Evolutionary conservation across 2,329 filamentous ascomycete species (phyloP).

Genomic region (Neofusicoccum sp.): DNA sequence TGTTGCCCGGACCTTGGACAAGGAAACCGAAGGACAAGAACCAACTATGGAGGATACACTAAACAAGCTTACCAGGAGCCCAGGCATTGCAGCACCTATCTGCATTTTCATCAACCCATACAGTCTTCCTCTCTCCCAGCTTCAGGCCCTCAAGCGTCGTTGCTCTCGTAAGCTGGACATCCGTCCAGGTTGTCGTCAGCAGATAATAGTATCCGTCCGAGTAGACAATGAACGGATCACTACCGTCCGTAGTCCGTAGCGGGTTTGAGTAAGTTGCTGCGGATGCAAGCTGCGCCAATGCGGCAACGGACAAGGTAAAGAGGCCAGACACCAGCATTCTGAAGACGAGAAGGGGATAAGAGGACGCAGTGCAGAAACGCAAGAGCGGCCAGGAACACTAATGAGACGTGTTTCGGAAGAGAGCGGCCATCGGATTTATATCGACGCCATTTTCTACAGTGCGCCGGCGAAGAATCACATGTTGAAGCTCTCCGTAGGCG

Average conservation of each 20-base stretch:
- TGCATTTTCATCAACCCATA: slow-evolving; percentile 50
- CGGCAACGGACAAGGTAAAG: neutral
- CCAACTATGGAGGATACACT: neutral
- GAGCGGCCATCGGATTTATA: too few relatives aligned
- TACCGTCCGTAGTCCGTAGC: slow-evolving; percentile 49
- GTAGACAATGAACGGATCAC: slow-evolving; percentile 55
- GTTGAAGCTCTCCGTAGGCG: too few relatives aligned
- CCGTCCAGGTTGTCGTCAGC: slow-evolving; percentile 55
- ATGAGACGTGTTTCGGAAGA: neutral
- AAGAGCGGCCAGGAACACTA: neutral
- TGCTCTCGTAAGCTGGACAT: slow-evolving; percentile 54
- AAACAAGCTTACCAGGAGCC: slow-evolving; percentile 36
- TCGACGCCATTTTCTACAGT: too few relatives aligned
- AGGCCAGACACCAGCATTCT: neutral
- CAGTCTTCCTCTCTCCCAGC: slow-evolving; percentile 49
- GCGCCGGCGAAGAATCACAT: too few relatives aligned
- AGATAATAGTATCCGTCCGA: slow-evolving; percentile 57
- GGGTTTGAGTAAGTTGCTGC: slow-evolving; percentile 52
- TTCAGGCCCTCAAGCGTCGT: slow-evolving; percentile 57
- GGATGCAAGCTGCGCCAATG: neutral
- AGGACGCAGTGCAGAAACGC: neutral
- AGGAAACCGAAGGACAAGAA: neutral
- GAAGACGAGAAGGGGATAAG: neutral
- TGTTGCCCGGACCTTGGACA: too few relatives aligned
- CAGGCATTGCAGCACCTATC: slow-evolving; percentile 56